Percentiles rank a stretch among this genome's conserved stretches.
phyloP scores from a whole-genome alignment of 2,329 filamentous ascomycete genomes.

The Achaetomium macrosporum region DNA sequence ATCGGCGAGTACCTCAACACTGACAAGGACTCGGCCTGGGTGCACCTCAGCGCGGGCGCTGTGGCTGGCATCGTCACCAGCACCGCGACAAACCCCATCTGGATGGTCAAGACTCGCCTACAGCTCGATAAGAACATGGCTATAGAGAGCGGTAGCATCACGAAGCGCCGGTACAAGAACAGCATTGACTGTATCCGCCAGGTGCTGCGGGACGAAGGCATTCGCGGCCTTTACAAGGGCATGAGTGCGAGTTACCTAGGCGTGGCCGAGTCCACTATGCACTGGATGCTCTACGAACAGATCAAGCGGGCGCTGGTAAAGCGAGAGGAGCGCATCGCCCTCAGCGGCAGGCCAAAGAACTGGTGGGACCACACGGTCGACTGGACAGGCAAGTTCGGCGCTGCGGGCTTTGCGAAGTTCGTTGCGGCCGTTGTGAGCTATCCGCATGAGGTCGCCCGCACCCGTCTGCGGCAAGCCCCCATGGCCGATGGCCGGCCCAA shows the following conservation, averaged over 20 bases:
- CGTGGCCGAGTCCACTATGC: constrained; percentile 81
- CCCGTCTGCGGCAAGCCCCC: constrained; percentile 80
- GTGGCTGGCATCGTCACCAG: constrained; percentile 78
- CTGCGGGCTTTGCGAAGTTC: constrained; percentile 80
- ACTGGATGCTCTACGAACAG: constrained; percentile 93
- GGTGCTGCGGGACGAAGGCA: constrained; percentile 72
- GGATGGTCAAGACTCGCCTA: constrained; percentile 88
- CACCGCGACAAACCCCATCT: constrained; percentile 92
- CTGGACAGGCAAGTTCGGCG: constrained; percentile 72
- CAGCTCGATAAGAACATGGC: constrained; percentile 85
- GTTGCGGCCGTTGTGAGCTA: constrained; percentile 80
- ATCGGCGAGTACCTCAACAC: constrained; percentile 70
- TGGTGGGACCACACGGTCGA: constrained; percentile 69
- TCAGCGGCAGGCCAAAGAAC: constrained; percentile 56
- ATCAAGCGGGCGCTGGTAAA: constrained; percentile 69
- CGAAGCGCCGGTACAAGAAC: constrained; percentile 71
- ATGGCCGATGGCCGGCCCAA: constrained; percentile 64
- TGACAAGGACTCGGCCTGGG: constrained; percentile 63
- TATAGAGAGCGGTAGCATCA: constrained; percentile 48
- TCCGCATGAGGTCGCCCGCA: constrained; percentile 86
- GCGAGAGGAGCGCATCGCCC: constrained; percentile 53
- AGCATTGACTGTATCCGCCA: constrained; percentile 82
- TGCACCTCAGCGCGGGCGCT: constrained; percentile 72
- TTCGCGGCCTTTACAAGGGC: constrained; percentile 79
- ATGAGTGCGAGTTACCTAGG: constrained; percentile 89